Evolutionary conservation across 1,284 basidiomycete species (phyloP).

Genomic region (Albatrellus sp.): DNA sequence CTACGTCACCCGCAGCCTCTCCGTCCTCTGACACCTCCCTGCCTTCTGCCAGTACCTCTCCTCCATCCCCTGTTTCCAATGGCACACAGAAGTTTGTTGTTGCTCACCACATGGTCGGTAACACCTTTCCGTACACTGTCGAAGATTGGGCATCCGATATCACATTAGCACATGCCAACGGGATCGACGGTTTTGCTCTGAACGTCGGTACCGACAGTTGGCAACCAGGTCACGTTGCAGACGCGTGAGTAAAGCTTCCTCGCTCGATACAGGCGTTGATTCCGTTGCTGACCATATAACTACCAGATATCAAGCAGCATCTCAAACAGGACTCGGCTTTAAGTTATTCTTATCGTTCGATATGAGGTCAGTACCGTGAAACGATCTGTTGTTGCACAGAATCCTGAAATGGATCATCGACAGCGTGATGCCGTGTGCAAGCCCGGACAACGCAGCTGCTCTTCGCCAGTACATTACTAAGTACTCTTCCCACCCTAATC

Average conservation of each 20-base stretch:
- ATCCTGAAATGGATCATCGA: neutral
- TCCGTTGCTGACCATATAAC: too few relatives aligned
- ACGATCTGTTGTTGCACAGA: neutral
- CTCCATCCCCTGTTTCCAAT: neutral
- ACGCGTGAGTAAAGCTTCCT: conserved; percentile 44
- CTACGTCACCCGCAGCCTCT: neutral
- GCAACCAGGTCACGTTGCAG: conserved; percentile 47
- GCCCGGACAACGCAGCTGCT: conserved; percentile 36
- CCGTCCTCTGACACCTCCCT: neutral
- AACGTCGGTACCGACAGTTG: conserved; percentile 58
- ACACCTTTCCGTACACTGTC: conserved; percentile 48
- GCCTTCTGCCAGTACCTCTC: neutral
- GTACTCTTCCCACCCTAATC: conserved; percentile 49
- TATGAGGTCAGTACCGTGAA: conserved; percentile 43
- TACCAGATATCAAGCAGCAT: conserved; percentile 40
- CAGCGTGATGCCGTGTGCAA: conserved; percentile 48
- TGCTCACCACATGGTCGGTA: conserved; percentile 60
- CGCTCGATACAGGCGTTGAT: too few relatives aligned
- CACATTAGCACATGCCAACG: conserved; percentile 37
- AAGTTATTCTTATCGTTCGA: conserved; percentile 75
- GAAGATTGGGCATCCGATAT: conserved; percentile 49
- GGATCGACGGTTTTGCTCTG: conserved; percentile 58
- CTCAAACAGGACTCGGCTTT: conserved; percentile 43
- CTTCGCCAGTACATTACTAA: conserved; percentile 48
- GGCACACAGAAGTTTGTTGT: conserved; percentile 38